Base-by-base conservation (phyloP, 2,329 filamentous ascomycete species). In the Fusarium multiceps region DNA sequence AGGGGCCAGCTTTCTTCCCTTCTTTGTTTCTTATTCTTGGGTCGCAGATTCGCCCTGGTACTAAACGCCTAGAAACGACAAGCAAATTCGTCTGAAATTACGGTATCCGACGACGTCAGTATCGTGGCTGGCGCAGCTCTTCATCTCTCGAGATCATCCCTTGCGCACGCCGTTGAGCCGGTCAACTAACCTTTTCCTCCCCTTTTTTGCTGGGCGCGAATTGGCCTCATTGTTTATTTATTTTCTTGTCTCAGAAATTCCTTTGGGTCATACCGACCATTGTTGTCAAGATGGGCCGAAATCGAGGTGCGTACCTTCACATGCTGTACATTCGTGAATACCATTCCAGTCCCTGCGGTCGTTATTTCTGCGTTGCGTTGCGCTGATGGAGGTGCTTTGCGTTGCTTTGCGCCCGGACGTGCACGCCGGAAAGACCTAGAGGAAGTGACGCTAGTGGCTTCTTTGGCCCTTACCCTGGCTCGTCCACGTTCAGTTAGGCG, bases 281-380 rank as follows among this genome's bases (percentile, higher is more conserved):
- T 34, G 43, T 63, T 41, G 62, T 62, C 68, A 85, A 80, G 70
- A 87, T 87, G 85, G 84, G 79, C 75, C 84, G 85, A 74, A 86
- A 84, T 84, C 82, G 85, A 80, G 85, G 85, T 87, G 80, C 77
- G 84, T 86, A 72, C 67, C 42, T 55, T 63, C 37, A 54, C 43
- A 53, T 23, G 56, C 73, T 68, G 47, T 69, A 54, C 59, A 59
- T 66, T 63, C 30, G 57, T 72, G 59, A 59, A 68, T 66, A 41
- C 51, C 73, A 74, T 74, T 72, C 73, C 73, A 70, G 63, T 57
- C 57, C 58, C 45, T 61, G 63, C 21, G 32, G 49, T 51, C 27
- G 43, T 61, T 65, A 57, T 53, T 51, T 60, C 46, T 69, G 48
- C 46, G 25, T 34, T 34, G 27, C 21, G 21, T 57, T 55, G 53